Evolutionary conservation across 2,329 filamentous ascomycete species (phyloP).

Genomic region (Aspergillus tanneri): DNA sequence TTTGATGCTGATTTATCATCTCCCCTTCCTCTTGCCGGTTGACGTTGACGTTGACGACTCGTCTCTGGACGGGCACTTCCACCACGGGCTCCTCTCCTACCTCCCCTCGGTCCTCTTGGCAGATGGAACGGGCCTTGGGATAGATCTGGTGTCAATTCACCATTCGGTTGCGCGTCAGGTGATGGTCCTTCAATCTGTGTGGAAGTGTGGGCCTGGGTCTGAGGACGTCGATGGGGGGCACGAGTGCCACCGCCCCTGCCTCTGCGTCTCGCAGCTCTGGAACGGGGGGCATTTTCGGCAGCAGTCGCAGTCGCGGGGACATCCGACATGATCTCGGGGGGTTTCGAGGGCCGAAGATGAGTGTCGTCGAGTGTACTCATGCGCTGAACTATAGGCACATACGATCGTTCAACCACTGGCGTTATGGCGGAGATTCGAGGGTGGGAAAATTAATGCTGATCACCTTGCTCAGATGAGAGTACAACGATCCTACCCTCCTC

Average conservation of each 20-base stretch:
- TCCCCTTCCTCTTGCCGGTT: conserved; percentile 19
- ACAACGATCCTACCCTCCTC: background rate
- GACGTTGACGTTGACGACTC: too few relatives aligned
- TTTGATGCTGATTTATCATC: conserved; percentile 13
- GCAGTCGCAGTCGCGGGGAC: conserved; percentile 11
- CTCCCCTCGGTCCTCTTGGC: conserved; percentile 28
- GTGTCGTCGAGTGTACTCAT: conserved; percentile 13
- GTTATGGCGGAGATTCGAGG: background rate
- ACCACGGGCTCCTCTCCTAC: conserved; percentile 23
- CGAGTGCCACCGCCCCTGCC: conserved; percentile 30
- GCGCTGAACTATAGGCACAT: background rate
- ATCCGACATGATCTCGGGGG: conserved; percentile 19
- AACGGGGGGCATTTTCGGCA: conserved; percentile 19
- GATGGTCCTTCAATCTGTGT: conserved; percentile 8
- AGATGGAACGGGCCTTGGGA: conserved; percentile 17
- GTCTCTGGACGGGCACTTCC: conserved; percentile 17
- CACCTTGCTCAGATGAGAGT: background rate
- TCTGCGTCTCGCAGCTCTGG: conserved; percentile 25
- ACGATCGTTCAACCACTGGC: background rate
- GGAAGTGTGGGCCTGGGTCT: conserved; percentile 9
- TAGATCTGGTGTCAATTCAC: conserved; percentile 3
- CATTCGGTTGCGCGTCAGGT: conserved; percentile 10
- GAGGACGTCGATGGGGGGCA: conserved; percentile 21
- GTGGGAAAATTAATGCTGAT: background rate
- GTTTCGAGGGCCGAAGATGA: conserved; percentile 1